These are phyloP conservation scores for Zoysia pacifica DNA, from an alignment of 176 grass and related monocot genomes.

Conservation along the genomic window DNA sequence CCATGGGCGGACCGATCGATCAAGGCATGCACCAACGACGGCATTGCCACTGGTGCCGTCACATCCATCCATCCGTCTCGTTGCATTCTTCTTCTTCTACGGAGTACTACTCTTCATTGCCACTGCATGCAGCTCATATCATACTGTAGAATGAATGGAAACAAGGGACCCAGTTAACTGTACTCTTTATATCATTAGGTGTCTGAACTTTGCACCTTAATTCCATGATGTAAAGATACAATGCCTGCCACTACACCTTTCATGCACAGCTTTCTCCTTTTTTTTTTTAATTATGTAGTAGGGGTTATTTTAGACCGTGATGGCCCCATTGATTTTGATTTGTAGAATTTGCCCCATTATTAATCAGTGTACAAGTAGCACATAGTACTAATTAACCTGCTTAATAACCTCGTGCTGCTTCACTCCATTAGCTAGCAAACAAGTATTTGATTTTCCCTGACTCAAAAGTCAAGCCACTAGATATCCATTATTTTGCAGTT, in stretches of 20 bases:
- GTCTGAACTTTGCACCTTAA: too few relatives aligned
- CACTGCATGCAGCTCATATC: too few relatives aligned
- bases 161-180: too few relatives aligned
- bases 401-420: too few relatives aligned
- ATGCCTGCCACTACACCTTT: constrained; percentile 10
- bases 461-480: neutral
- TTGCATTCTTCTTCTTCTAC: neutral
- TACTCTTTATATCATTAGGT: too few relatives aligned
- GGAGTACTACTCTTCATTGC: too few relatives aligned
- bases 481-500: neutral
- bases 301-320: constrained; percentile 2
- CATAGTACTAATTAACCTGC: too few relatives aligned
- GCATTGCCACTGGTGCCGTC: constrained; percentile 1
- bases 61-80: neutral
- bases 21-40: neutral
- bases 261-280: neutral
- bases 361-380: too few relatives aligned
- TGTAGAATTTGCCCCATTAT: too few relatives aligned
- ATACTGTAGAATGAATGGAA: too few relatives aligned
- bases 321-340: too few relatives aligned
- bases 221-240: constrained; percentile 14
- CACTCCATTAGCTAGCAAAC: neutral
- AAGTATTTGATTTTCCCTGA: constrained; percentile 7
- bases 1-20: neutral
- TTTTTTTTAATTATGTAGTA: neutral